Percentiles rank a stretch among this genome's conserved stretches.
Conservation (phyloP, 2,329 filamentous ascomycete genomes). For the Macrophomina tecta region DNA sequence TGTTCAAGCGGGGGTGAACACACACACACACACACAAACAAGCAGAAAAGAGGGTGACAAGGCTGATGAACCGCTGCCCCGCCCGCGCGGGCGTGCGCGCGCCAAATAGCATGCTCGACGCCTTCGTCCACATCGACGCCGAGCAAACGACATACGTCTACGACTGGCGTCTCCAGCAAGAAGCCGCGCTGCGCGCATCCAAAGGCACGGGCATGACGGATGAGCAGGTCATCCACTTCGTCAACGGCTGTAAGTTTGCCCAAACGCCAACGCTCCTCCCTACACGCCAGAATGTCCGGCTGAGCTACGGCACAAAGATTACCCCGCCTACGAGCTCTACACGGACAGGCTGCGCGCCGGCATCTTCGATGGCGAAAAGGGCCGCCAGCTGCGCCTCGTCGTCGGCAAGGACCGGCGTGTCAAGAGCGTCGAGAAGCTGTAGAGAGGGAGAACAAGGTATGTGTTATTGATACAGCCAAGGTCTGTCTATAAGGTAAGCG, state of each 20-base stretch:
- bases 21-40: too few relatives aligned
- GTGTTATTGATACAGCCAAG: neutral
- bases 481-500: neutral
- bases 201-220: conserved; percentile 82
- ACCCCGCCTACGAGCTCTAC: conserved; percentile 64
- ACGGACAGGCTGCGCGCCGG: conserved; percentile 57
- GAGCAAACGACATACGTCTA: conserved; percentile 78
- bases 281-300: neutral
- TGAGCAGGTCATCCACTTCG: conserved; percentile 78
- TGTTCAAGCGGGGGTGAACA: neutral
- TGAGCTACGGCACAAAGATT: conserved; percentile 32
- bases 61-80: neutral
- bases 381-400: conserved; percentile 58
- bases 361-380: conserved; percentile 51
- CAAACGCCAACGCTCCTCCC: neutral
- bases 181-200: conserved; percentile 68
- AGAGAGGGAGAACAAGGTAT: neutral
- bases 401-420: conserved; percentile 48
- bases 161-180: conserved; percentile 82
- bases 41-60: neutral
- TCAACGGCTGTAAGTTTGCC: conserved; percentile 56
- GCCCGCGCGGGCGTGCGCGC: neutral
- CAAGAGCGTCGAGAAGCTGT: conserved; percentile 28
- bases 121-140: conserved; percentile 73
- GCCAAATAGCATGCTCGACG: conserved; percentile 57